phyloP scores from a whole-genome alignment of 768 basidiomycete genomes.

The Hypsizygus marmoreus region DNA sequence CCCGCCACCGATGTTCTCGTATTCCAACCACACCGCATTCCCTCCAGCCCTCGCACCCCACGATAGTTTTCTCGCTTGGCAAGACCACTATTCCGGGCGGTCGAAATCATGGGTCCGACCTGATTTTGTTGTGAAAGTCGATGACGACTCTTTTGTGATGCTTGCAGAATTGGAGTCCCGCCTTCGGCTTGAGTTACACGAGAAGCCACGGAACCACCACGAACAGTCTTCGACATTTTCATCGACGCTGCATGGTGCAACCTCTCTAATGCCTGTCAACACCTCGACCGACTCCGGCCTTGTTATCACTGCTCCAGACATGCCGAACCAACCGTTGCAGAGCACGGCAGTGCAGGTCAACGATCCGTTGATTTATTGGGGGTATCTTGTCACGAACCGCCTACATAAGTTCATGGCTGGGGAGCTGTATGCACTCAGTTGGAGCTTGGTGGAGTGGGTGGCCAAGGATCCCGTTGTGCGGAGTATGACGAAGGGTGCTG shows the following conservation, averaged over 20 bases:
- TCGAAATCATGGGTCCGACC: slow-evolving; percentile 77
- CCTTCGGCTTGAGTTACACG: slow-evolving; percentile 74
- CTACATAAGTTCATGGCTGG: slow-evolving; percentile 95
- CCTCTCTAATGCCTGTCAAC: slow-evolving; percentile 3
- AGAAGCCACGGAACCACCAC: slow-evolving; percentile 29
- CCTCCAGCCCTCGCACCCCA: slow-evolving; percentile 70
- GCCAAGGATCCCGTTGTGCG: slow-evolving; percentile 73
- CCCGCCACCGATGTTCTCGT: slow-evolving; percentile 59
- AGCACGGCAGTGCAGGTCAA: slow-evolving; percentile 19
- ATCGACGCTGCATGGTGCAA: slow-evolving; percentile 7
- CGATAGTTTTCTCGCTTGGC: slow-evolving; percentile 63
- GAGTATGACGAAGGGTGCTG: slow-evolving; percentile 72
- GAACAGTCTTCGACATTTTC: slow-evolving; percentile 17
- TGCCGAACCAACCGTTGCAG: neutral
- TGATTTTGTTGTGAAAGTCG: slow-evolving; percentile 91
- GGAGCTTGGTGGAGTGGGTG: slow-evolving; percentile 86
- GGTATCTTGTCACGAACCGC: slow-evolving; percentile 85
- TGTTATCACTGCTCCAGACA: neutral
- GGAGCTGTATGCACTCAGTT: slow-evolving; percentile 88
- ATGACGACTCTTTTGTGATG: slow-evolving; percentile 96
- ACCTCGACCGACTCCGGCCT: slow-evolving; percentile 4
- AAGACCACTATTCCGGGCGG: slow-evolving; percentile 43
- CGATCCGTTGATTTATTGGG: slow-evolving; percentile 86
- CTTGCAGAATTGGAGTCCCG: slow-evolving; percentile 92
- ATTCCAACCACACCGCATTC: slow-evolving; percentile 56